phyloP scores from a whole-genome alignment of 2,329 filamentous ascomycete species.

The Alternaria angustiovoidea region DNA sequence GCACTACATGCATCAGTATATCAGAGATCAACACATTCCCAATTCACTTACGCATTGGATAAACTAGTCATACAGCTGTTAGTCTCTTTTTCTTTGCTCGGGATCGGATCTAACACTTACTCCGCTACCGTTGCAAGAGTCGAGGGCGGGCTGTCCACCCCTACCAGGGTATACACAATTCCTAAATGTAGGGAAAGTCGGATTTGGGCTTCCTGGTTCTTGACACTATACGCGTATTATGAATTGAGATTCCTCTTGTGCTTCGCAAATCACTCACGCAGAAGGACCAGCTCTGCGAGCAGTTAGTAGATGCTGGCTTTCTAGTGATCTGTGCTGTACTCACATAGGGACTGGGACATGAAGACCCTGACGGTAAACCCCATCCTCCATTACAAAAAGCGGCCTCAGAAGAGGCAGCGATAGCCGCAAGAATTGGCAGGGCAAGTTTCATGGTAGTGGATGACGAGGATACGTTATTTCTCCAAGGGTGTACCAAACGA shows the following conservation, averaged over 20 bases:
- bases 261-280: background rate
- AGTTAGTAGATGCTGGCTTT: background rate
- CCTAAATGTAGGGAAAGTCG: background rate
- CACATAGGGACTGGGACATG: background rate
- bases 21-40: no score
- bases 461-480: background rate
- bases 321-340: background rate
- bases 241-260: background rate
- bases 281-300: background rate
- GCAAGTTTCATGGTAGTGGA: background rate
- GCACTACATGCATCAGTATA: background rate
- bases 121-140: background rate
- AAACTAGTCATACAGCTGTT: background rate
- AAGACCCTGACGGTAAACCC: background rate
- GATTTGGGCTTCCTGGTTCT: background rate
- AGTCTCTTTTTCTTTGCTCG: background rate
- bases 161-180: background rate
- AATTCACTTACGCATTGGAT: background rate
- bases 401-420: background rate
- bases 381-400: background rate
- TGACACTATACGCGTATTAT: background rate
- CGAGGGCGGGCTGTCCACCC: background rate
- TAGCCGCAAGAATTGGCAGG: background rate
- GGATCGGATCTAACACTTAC: background rate
- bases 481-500: background rate